A percentile compares a stretch with the other conserved stretches of the same genome.
Conservation (phyloP, 2,329 filamentous ascomycete genomes). For the Talaromyces amestolkiae region DNA sequence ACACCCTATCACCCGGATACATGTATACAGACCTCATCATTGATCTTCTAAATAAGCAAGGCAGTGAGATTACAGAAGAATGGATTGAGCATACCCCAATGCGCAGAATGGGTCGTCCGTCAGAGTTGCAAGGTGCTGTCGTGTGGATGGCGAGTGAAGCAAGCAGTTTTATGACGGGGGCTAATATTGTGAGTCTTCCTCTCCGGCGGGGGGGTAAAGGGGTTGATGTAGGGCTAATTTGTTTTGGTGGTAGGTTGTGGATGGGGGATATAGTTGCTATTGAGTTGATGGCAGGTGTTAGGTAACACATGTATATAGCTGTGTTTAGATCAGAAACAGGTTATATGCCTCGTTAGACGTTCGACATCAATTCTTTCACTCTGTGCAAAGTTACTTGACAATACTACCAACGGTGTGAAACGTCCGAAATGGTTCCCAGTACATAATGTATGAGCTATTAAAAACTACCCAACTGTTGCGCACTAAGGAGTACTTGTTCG, state of each 20-base stretch:
- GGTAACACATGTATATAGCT: too few species aligned
- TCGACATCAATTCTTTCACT: too few species aligned
- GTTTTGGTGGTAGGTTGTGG: neutral
- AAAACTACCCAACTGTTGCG: too few species aligned
- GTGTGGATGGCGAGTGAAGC: slow-evolving; percentile 29
- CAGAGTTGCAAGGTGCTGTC: slow-evolving; percentile 38
- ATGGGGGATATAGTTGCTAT: neutral
- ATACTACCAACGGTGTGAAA: too few species aligned
- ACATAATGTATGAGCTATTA: too few species aligned
- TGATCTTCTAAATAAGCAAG: slow-evolving; percentile 34
- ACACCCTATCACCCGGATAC: slow-evolving; percentile 40
- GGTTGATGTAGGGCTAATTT: neutral
- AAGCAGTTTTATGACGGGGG: slow-evolving; percentile 21
- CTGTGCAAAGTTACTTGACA: too few species aligned
- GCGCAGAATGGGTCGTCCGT: slow-evolving; percentile 37
- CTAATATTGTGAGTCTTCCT: slow-evolving; percentile 17
- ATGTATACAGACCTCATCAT: slow-evolving; percentile 35
- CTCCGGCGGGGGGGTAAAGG: too few species aligned
- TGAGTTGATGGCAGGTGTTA: neutral
- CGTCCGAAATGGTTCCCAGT: too few species aligned
- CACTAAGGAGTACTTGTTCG: too few species aligned
- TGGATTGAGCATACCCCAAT: slow-evolving; percentile 41
- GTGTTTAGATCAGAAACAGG: too few species aligned
- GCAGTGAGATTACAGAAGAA: slow-evolving; percentile 35
- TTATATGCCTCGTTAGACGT: too few species aligned